Evolutionary conservation across 148 eudicot genomes (phyloP).

Genomic region (Simmondsia chinensis): DNA sequence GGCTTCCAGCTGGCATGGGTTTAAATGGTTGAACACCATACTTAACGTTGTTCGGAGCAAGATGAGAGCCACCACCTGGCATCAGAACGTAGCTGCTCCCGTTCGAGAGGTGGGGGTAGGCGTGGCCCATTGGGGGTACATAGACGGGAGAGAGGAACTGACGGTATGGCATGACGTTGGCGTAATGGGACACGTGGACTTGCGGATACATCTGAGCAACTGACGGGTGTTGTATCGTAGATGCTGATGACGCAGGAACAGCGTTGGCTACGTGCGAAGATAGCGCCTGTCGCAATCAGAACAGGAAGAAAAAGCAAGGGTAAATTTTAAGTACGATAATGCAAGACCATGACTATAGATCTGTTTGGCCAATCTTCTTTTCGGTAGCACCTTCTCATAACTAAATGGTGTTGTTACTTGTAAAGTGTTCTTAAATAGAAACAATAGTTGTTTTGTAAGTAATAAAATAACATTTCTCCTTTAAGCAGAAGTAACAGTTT

Average conservation of each 20-base stretch:
- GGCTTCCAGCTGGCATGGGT: slow-evolving; percentile 62
- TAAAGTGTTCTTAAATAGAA: too few species aligned
- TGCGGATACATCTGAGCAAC: slow-evolving; percentile 88
- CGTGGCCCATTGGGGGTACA: slow-evolving; percentile 76
- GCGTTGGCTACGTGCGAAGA: slow-evolving; percentile 41
- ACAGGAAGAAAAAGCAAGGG: background rate
- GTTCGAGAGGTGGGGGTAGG: slow-evolving; percentile 76
- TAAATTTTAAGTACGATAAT: background rate
- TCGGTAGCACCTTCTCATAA: too few species aligned
- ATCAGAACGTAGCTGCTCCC: slow-evolving; percentile 78
- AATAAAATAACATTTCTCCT: too few species aligned
- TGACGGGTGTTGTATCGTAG: slow-evolving; percentile 71
- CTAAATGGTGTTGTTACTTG: too few species aligned
- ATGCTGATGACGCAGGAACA: slow-evolving; percentile 47
- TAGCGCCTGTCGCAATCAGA: slow-evolving; percentile 31
- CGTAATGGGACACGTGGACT: slow-evolving; percentile 64
- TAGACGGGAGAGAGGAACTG: slow-evolving; percentile 69
- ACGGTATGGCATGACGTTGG: slow-evolving; percentile 84
- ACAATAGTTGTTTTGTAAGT: too few species aligned
- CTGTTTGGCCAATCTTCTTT: too few species aligned
- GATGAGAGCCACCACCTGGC: slow-evolving; percentile 81
- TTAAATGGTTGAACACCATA: slow-evolving; percentile 84
- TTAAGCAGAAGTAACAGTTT: too few species aligned
- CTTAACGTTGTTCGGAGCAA: slow-evolving; percentile 48
- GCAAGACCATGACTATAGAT: too few species aligned